Conservation (phyloP, 2,329 filamentous ascomycete species). For the Hypoxylon sp. region DNA sequence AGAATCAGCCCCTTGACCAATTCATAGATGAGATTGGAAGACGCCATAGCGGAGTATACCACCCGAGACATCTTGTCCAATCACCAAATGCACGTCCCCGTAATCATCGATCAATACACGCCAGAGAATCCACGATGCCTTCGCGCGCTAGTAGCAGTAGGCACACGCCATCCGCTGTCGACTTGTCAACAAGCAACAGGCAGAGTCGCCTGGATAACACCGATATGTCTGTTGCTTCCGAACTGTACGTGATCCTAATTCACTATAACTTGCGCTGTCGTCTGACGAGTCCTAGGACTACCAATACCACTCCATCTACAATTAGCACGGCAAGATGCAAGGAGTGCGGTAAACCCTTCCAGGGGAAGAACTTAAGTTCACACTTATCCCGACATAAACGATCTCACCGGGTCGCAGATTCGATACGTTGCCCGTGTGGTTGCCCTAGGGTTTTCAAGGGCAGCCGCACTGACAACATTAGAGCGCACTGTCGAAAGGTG, state of each 20-base stretch:
- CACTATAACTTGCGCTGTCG: background rate
- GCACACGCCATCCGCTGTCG: conserved; percentile 7
- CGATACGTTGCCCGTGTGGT: conserved; percentile 11
- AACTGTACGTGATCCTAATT: conserved; percentile 5
- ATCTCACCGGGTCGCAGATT: background rate
- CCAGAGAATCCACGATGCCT: background rate
- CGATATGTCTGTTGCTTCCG: conserved; percentile 11
- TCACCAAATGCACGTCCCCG: background rate
- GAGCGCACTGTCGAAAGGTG: conserved; percentile 30
- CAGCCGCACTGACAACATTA: conserved; percentile 37
- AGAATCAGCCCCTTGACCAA: background rate
- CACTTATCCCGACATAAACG: conserved; percentile 37
- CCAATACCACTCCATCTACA: conserved; percentile 18
- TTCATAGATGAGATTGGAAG: conserved; percentile 14
- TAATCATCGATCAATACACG: background rate
- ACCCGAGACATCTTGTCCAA: conserved; percentile 19
- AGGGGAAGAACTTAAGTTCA: conserved; percentile 18
- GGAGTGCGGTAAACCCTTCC: conserved; percentile 21
- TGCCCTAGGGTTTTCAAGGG: conserved; percentile 26
- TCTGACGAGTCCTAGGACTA: conserved; percentile 24
- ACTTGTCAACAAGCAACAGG: conserved; percentile 10
- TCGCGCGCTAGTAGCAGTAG: conserved; percentile 17
- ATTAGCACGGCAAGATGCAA: conserved; percentile 11
- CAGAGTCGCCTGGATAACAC: conserved; percentile 12
- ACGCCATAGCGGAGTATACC: conserved; percentile 16